Evolutionary conservation across 768 basidiomycete genomes (phyloP), one percentile per base, ranked within the genome.

Genomic region (Suillus discolor): DNA sequence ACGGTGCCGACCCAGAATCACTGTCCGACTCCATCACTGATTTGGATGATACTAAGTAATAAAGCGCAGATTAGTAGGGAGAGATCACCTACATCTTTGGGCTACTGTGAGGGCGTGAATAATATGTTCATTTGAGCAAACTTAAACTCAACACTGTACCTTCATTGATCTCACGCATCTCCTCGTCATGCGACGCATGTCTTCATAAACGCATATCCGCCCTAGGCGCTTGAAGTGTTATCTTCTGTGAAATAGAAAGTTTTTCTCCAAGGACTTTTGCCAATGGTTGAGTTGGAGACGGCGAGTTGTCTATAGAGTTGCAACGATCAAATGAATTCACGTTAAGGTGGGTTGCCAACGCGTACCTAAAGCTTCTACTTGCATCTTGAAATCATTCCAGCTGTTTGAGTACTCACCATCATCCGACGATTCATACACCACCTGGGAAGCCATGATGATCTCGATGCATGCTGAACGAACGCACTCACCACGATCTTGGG

Each of bases 11-110:
- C 15, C 34, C 44, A 1, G 61, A 62, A 11, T 62, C 62, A 9
- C 54, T 59, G 62, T 62, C 62, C 18, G 62, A 60, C 23, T 36
- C 49, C 6, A 61, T 62, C 55, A 36, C 62, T 62, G 25, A 18
- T 36, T 60, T 28, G 18, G 12, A 55, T 7, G 20, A 36, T 13
- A n/a, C 11, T 16, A 20, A 28, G 12, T 3, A 42, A 28, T 28
- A 6, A 3, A 42, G 6, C 11, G 18, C 6, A 3, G 11, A 41
- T 12, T 9, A 41, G 18, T 16, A 59, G 18, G 16, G n/a, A 51
- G 25, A 59, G 9, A 41, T 41, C 6, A 18, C 57, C 25, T 20
- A 59, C 57, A 41, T 41, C 7, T 12, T 59, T 20, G 28, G 12
- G 18, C 25, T 9, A 59, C 57, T 59, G 25, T 12, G 39, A 39